Evolutionary conservation across 2,329 filamentous ascomycete genomes (phyloP).

Genomic region (Fusarium ramigenum): DNA sequence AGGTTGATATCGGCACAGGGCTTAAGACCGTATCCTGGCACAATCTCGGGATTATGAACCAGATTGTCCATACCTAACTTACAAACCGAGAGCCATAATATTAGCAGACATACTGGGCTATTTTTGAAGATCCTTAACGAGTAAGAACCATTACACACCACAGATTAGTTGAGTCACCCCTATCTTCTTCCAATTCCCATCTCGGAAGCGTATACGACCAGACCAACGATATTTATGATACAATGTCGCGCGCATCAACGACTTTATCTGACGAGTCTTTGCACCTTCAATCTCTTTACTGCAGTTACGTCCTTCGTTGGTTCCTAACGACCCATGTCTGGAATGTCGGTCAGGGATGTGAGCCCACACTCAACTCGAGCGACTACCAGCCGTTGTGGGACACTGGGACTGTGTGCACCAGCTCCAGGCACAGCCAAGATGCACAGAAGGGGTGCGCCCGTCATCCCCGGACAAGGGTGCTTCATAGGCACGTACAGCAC

Average conservation of each 20-base stretch:
- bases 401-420: conserved; percentile 34
- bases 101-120: conserved; percentile 8
- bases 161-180: conserved; percentile 15
- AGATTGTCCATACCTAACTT: conserved; percentile 14
- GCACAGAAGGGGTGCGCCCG: conserved; percentile 36
- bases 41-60: conserved; percentile 13
- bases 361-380: conserved; percentile 31
- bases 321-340: conserved; percentile 34
- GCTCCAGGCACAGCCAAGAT: conserved; percentile 41
- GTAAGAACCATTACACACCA: conserved; percentile 19
- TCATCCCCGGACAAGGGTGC: conserved; percentile 41
- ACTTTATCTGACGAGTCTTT: conserved; percentile 42
- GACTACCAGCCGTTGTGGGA: conserved; percentile 35
- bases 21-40: conserved; percentile 30
- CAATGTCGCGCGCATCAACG: conserved; percentile 36
- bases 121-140: background rate
- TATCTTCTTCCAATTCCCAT: conserved; percentile 27
- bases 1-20: conserved; percentile 16
- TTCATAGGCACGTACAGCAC: background rate
- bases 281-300: conserved; percentile 46
- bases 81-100: conserved; percentile 7
- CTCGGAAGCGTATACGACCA: conserved; percentile 28
- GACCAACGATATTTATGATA: conserved; percentile 38
- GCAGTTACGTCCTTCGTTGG: conserved; percentile 46
- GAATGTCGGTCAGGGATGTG: conserved; percentile 48